Conservation (phyloP, 129 eudicot species). For the Sambucus nigra region DNA sequence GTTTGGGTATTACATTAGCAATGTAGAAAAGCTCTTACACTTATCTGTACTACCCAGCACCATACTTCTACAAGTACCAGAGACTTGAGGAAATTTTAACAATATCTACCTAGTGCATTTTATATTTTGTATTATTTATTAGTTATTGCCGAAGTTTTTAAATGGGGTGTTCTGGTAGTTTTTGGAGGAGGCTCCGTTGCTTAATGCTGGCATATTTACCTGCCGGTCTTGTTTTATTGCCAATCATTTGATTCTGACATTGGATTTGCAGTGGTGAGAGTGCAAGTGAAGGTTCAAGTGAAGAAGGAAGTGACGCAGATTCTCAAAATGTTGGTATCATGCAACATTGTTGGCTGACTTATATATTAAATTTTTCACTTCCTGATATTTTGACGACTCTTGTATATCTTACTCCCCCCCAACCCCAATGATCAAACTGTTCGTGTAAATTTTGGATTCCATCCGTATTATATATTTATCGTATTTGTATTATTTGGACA, state of each 20-base stretch:
- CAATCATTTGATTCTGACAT: constrained; percentile 2
- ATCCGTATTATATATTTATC: too few relatives aligned
- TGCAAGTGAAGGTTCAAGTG: constrained; percentile 83
- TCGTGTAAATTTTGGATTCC: too few relatives aligned
- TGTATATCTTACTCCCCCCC: too few relatives aligned
- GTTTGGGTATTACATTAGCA: too few relatives aligned
- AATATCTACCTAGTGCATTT: background rate
- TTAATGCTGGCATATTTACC: background rate
- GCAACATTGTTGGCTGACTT: background rate
- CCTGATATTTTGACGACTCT: too few relatives aligned
- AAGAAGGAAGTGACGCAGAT: constrained; percentile 88
- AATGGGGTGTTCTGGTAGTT: background rate
- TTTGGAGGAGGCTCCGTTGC: background rate
- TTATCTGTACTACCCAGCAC: background rate
- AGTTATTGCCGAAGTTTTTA: background rate
- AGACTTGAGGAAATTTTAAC: background rate
- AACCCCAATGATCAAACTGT: too few relatives aligned
- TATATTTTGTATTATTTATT: background rate
- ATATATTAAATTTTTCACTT: background rate
- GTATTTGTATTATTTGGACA: too few relatives aligned
- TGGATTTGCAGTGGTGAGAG: constrained; percentile 68
- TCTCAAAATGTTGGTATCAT: constrained; percentile 87
- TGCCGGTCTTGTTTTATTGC: background rate
- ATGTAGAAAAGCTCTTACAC: too few relatives aligned
- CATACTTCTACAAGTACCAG: background rate